Base-by-base conservation (phyloP, 2,329 filamentous ascomycete genomes). In the Pyrenophora graminea region DNA sequence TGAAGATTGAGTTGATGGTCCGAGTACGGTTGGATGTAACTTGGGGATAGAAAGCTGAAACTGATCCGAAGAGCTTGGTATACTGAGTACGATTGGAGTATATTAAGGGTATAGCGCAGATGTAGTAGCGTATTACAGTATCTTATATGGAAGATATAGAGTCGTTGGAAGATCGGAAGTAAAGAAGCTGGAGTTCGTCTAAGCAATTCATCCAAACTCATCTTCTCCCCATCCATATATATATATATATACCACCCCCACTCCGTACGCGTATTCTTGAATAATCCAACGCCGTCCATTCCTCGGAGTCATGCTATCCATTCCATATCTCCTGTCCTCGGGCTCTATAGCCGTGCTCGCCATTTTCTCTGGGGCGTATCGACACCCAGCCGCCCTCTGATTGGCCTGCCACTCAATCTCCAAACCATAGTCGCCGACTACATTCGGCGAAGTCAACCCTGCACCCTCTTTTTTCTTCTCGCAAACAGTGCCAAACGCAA, bases 401-500 rank as follows among this genome's bases (percentile, higher is more conserved):
- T 51, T 51, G 48, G 48, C 37, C 23, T 32, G 4, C 18, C 15
- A 10, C n/a, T 10, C 12, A 19, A 32, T 38, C 37, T 53, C 58
- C 58, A 56, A 61, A 50, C 37, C 25, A 38, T 55, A 34, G 58
- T 61, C 58, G 58, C 41, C 58, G 58, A 61, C 55, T 43, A 58
- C 47, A 25, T 55, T 58, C 53, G 58, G 56, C 55, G 53, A 55
- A 43, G 48, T 51, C 21, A 17, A 21, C 25, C 25, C 41, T 21
- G 32, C 17, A 51, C 39, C 31, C 42, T 17, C 25, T 46, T 31
- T 41, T 41, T 15, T 31, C 21, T 30, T 27, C 23, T 23, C 23
- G 18, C 21, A 33, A 43, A 43, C 40, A 34, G 13, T 36, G 17
- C 17, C 39, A 18, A 17, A 19, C 41, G 21, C 48, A 25, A 51